Evolutionary conservation across 371 early-diverging fungal species (phyloP).

Genomic region (Mortierella sp.): DNA sequence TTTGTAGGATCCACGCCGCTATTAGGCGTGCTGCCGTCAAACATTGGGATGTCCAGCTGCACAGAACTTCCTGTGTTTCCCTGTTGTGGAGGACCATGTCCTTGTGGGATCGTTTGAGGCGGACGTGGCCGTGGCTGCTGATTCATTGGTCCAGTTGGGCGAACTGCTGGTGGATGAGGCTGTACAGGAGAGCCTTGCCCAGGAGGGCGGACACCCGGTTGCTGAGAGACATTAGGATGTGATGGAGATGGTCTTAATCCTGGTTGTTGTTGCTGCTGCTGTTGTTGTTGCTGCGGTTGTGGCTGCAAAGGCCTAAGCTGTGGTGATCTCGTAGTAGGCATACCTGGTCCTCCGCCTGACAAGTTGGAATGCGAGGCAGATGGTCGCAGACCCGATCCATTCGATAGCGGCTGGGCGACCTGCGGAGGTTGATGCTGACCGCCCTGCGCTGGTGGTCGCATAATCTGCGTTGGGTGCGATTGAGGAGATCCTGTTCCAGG

Average conservation of each 20-base stretch:
- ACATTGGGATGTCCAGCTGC: slow-evolving; percentile 26
- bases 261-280: slow-evolving; percentile 25
- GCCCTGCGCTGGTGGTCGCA: slow-evolving; percentile 26
- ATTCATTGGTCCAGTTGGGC: slow-evolving; percentile 28
- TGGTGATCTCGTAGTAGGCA: slow-evolving; percentile 21
- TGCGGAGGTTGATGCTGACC: slow-evolving; percentile 13
- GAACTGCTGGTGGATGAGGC: slow-evolving; percentile 20
- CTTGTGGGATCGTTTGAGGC: slow-evolving; percentile 28
- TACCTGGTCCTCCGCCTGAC: slow-evolving; percentile 18
- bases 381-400: slow-evolving; percentile 28
- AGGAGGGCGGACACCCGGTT: slow-evolving; percentile 28
- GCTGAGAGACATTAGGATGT: slow-evolving; percentile 29
- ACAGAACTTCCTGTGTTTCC: slow-evolving; percentile 12
- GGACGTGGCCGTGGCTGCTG: slow-evolving; percentile 43
- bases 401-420: slow-evolving; percentile 18
- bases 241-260: slow-evolving; percentile 28
- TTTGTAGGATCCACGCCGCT: slow-evolving; percentile 2
- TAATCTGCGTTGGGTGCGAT: slow-evolving; percentile 16
- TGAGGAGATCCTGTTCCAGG: slow-evolving; percentile 29
- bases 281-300: slow-evolving; percentile 20
- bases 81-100: slow-evolving; percentile 21
- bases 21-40: neutral
- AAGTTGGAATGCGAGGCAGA: slow-evolving; percentile 36
- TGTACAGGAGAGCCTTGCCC: slow-evolving; percentile 33
- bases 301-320: slow-evolving; percentile 43